These are phyloP conservation scores for Candida tibetensis DNA, from an alignment of 805 yeast genomes.

Conservation along the genomic window DNA sequence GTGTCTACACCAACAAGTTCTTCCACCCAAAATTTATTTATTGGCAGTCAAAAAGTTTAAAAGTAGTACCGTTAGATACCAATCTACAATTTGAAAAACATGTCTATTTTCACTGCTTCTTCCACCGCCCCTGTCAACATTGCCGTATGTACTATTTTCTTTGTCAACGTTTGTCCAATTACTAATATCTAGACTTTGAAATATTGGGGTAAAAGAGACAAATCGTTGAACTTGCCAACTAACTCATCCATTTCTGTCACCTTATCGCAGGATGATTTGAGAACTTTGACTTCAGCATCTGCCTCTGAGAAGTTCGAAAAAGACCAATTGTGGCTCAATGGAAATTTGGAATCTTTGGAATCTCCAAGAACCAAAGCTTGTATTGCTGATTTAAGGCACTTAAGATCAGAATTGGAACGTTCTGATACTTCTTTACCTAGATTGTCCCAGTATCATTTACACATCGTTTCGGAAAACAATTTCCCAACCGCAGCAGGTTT, in stretches of 20 bases:
- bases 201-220: constrained; percentile 98
- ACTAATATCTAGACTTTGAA: constrained; percentile 63
- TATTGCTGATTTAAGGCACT: constrained; percentile 65
- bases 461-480: constrained; percentile 89
- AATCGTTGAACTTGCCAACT: constrained; percentile 84
- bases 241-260: constrained; percentile 96
- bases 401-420: constrained; percentile 61
- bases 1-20: too few relatives aligned
- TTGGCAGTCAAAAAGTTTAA: too few relatives aligned
- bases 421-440: constrained; percentile 54
- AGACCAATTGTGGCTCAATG: constrained; percentile 84
- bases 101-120: constrained; percentile 67
- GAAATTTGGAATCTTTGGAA: constrained; percentile 69
- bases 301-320: constrained; percentile 52
- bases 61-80: too few relatives aligned
- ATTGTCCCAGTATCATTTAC: constrained; percentile 63
- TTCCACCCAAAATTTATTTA: too few relatives aligned
- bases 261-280: constrained; percentile 81
- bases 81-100: constrained; percentile 12
- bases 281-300: constrained; percentile 89
- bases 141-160: constrained; percentile 41
- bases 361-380: constrained; percentile 68
- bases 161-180: constrained; percentile 33
- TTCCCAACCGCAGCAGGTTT: constrained; percentile 99
- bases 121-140: constrained; percentile 97